Evolutionary conservation across 257 asterid genomes (phyloP), one percentile per base, ranked within the genome.

Genomic region (Primulina eburnea): DNA sequence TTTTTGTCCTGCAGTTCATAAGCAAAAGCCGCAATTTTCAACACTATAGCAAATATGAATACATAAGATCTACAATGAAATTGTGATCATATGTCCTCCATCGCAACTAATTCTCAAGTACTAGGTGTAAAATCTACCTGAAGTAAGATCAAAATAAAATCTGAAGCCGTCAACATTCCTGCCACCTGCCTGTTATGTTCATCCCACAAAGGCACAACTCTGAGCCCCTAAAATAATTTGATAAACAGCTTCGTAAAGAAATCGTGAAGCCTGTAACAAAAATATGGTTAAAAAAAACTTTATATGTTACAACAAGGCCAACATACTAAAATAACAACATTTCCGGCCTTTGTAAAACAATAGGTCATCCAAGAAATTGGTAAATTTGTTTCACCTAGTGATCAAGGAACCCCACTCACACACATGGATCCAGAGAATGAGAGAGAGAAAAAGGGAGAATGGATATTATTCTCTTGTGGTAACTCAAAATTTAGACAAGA

Each of bases 121-220:
- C 3, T 4, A 76, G 32, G 58, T 24, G n/a, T 0, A 52, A 50
- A 50, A 18, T 21, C 8, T 80, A 86, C 96, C 88, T 88, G 85
- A 26, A 85, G 83, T 76, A 89, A 72, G 68, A 85, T 83, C 76
- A 79, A 72, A 57, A 89, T 85, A 76, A 86, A 89, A 85, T 89
- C 96, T 17, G 90, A 83, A 66, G 92, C 87, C 63, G 96, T 86
- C 62, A 89, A 71, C 89, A 88, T 86, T 77, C 95, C 96, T 0
- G 81, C 70, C 59, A 86, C 81, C 76, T 73, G 79, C 33, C 77
- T 55, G 35, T 50, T 68, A 29, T 71, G 68, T 55, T 77, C 88
- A 75, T 86, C 83, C 92, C 89, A 80, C 62, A 88, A 79, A 71
- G 96, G 90, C 76, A 83, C 70, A 62, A 78, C 79, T 1, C 80